Percentiles rank a stretch among this genome's conserved stretches.
These are phyloP conservation scores for Penicillium sclerotigenum DNA, from an alignment of 2,329 filamentous ascomycete genomes.

Conservation along the genomic window DNA sequence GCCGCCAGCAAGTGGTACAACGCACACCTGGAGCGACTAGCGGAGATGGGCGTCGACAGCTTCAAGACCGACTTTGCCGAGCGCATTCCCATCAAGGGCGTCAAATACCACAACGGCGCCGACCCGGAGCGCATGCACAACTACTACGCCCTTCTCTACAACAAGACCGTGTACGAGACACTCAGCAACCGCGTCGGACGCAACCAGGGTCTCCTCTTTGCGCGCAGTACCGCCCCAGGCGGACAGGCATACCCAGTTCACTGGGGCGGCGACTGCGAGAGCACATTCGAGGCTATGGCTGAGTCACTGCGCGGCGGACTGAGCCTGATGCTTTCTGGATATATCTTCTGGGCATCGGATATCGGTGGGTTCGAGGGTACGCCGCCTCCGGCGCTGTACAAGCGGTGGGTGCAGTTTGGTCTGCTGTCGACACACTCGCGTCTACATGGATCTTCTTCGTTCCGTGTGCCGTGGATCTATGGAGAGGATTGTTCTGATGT, in stretches of 20 bases:
- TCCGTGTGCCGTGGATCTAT: conserved; percentile 72
- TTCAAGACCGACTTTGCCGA: conserved; percentile 78
- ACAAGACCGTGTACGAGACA: conserved; percentile 65
- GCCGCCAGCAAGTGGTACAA: conserved; percentile 64
- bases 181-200: conserved; percentile 54
- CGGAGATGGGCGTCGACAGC: conserved; percentile 66
- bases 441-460: conserved; percentile 66
- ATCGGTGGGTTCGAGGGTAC: conserved; percentile 70
- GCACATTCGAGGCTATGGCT: conserved; percentile 68
- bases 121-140: conserved; percentile 71
- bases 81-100: conserved; percentile 63
- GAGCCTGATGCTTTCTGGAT: conserved; percentile 61
- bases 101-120: conserved; percentile 61
- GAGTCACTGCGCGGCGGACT: conserved; percentile 67
- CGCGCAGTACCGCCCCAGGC: conserved; percentile 64
- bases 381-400: conserved; percentile 67
- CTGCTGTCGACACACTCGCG: conserved; percentile 67
- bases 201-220: conserved; percentile 62
- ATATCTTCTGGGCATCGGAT: conserved; percentile 67
- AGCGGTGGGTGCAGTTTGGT: conserved; percentile 75
- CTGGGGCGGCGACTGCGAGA: conserved; percentile 75
- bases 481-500: conserved; percentile 61
- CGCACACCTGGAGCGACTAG: conserved; percentile 59
- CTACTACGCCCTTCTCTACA: conserved; percentile 72
- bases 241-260: conserved; percentile 66